Conservation (phyloP, 768 basidiomycete species). For the Agaricus sinodeliciosus region DNA sequence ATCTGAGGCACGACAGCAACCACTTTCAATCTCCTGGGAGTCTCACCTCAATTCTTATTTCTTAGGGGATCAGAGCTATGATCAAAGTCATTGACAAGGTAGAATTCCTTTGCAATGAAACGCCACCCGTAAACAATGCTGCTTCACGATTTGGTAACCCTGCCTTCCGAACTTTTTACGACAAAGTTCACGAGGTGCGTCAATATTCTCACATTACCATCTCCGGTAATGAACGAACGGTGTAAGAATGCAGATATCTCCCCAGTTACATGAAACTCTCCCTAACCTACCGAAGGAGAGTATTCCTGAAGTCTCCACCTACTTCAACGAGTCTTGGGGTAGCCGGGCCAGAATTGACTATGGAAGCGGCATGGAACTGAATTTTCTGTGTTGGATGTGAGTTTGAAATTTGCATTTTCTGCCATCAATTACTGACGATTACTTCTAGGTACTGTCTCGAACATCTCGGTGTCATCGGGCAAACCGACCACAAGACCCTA, state of each 20-base stretch:
- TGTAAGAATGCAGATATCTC: slow-evolving; percentile 35
- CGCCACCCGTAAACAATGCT: slow-evolving; percentile 84
- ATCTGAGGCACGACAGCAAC: slow-evolving; percentile 40
- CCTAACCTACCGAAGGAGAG: slow-evolving; percentile 52
- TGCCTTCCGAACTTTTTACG: slow-evolving; percentile 89
- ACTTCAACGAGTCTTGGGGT: slow-evolving; percentile 89
- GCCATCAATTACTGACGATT: background rate
- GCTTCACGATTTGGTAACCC: slow-evolving; percentile 96
- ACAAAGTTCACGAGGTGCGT: slow-evolving; percentile 63
- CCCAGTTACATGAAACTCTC: slow-evolving; percentile 49
- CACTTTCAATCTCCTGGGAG: background rate
- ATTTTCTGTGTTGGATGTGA: slow-evolving; percentile 95
- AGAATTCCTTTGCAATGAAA: slow-evolving; percentile 56
- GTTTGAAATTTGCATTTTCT: slow-evolving; percentile 21
- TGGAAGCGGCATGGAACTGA: slow-evolving; percentile 99
- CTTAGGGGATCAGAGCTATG: slow-evolving; percentile 58
- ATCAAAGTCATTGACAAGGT: slow-evolving; percentile 61
- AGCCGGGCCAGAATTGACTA: slow-evolving; percentile 91
- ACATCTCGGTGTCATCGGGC: slow-evolving; percentile 55
- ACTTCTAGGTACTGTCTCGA: slow-evolving; percentile 71
- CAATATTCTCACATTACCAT: background rate
- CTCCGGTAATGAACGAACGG: background rate
- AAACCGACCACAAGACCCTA: slow-evolving; percentile 65
- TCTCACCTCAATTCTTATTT: slow-evolving; percentile 4
- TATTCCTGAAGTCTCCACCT: slow-evolving; percentile 64